phyloP scores from a whole-genome alignment of 2,329 filamentous ascomycete species.

The Didymella glomerata region DNA sequence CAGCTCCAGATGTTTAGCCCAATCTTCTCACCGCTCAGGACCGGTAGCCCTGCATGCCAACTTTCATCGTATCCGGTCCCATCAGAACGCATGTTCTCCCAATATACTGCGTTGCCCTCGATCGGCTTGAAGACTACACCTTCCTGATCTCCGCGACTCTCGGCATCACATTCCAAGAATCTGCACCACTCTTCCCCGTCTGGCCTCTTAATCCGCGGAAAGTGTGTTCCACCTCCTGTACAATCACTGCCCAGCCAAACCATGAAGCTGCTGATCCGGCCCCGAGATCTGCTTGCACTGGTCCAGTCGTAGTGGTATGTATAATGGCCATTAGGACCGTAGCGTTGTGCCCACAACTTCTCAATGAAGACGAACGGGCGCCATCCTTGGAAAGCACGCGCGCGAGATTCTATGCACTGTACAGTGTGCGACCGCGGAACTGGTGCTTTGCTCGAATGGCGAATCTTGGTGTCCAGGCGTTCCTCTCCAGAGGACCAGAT shows the following conservation, averaged over 20 bases:
- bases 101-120: conserved; percentile 67
- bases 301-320: conserved; percentile 65
- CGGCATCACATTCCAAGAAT: conserved; percentile 62
- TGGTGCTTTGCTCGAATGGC: conserved; percentile 62
- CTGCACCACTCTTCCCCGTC: conserved; percentile 61
- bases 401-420: conserved; percentile 67
- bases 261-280: conserved; percentile 67
- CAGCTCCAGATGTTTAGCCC: conserved; percentile 73
- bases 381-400: conserved; percentile 68
- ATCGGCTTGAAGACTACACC: conserved; percentile 67
- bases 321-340: conserved; percentile 67
- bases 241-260: conserved; percentile 64
- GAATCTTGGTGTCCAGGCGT: conserved; percentile 58
- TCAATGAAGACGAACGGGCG: conserved; percentile 66
- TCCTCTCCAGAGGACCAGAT: conserved; percentile 61
- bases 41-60: conserved; percentile 68
- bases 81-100: conserved; percentile 66
- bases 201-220: conserved; percentile 61
- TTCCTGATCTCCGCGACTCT: conserved; percentile 32
- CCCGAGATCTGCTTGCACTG: conserved; percentile 45
- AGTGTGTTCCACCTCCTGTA: conserved; percentile 68
- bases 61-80: conserved; percentile 66
- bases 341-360: conserved; percentile 67
- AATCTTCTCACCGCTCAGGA: conserved; percentile 64
- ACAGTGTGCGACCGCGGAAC: conserved; percentile 56